phyloP scores from a whole-genome alignment of 495 filamentous ascomycete genomes.

The Schizothecium vesticola region DNA sequence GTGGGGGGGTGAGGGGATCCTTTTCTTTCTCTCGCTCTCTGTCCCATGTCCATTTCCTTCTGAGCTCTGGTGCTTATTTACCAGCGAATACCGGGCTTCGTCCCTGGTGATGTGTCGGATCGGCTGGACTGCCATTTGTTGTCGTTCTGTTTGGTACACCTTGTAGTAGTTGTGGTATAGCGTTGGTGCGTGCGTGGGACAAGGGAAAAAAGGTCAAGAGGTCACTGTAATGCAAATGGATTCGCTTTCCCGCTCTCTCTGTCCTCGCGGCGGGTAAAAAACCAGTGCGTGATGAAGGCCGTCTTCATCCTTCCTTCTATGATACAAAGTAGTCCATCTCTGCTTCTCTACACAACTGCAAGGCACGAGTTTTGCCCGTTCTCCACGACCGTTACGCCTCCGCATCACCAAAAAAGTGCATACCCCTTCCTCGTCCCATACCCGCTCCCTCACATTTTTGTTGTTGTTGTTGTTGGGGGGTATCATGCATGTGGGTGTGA shows the following conservation, averaged over 20 bases:
- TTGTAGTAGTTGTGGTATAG: no score
- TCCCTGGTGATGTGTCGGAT: neutral
- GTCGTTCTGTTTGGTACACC: neutral
- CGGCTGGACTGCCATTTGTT: neutral
- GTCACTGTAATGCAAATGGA: neutral
- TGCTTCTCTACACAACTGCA: neutral
- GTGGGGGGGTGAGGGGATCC: neutral
- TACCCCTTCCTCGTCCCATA: neutral
- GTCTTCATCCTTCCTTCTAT: neutral
- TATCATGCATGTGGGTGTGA: neutral
- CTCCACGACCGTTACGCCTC: neutral
- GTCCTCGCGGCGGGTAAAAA: no score
- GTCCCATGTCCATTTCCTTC: neutral
- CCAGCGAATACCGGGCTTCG: neutral
- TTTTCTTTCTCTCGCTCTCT: neutral
- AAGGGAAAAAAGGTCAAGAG: neutral
- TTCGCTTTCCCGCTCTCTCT: neutral
- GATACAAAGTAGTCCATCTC: neutral
- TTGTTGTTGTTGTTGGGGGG: neutral
- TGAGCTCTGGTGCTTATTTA: neutral
- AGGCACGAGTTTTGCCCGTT: no score
- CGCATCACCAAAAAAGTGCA: neutral
- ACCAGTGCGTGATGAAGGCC: neutral
- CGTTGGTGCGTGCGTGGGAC: neutral
- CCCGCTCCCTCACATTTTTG: neutral